phyloP scores from a whole-genome alignment of 345 rosid species.

The Aurinia saxatilis region DNA sequence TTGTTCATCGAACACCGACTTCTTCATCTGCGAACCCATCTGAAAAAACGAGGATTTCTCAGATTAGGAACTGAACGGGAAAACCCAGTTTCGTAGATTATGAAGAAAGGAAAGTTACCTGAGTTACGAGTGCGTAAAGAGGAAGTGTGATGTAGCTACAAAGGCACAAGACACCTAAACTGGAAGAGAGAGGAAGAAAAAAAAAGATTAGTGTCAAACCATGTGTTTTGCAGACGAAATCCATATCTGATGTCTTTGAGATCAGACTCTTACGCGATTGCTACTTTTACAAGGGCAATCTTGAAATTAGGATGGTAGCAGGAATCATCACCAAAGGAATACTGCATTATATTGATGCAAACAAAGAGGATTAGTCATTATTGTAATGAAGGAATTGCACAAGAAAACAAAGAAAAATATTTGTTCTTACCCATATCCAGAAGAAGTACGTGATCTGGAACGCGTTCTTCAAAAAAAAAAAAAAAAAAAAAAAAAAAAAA shows the following conservation, averaged over 20 bases:
- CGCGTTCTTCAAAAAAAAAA: constrained; percentile 61
- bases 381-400: not conserved
- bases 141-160: constrained; percentile 97
- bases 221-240: not conserved
- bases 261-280: constrained; percentile 54
- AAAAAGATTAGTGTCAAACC: not conserved
- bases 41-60: constrained; percentile 8
- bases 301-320: constrained; percentile 66
- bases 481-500: too few relatives aligned
- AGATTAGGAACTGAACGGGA: not conserved
- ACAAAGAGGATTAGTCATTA: not conserved
- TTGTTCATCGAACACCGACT: constrained; percentile 85
- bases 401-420: not conserved
- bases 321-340: constrained; percentile 56
- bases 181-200: constrained; percentile 26
- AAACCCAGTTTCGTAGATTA: not conserved
- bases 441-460: constrained; percentile 95
- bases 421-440: constrained; percentile 75
- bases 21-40: constrained; percentile 96
- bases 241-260: not conserved
- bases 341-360: constrained; percentile 35
- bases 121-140: constrained; percentile 83
- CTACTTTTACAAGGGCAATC: constrained; percentile 47
- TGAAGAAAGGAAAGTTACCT: constrained; percentile 38
- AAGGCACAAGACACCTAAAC: constrained; percentile 47